phyloP scores from a whole-genome alignment of 1,284 basidiomycete genomes.

The Schizophyllum commune region DNA sequence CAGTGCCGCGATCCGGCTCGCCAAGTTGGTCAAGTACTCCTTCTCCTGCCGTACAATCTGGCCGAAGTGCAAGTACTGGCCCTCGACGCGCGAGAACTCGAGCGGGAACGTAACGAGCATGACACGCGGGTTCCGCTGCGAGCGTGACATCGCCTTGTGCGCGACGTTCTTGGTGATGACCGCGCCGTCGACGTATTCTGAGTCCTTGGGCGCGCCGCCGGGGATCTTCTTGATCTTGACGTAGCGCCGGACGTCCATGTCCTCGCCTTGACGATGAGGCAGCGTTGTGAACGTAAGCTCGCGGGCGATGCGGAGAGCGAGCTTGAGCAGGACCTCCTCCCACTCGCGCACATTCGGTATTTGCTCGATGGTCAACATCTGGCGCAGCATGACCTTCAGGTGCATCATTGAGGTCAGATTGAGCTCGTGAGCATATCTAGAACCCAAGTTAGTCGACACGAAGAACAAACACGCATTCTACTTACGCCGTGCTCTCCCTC shows the following conservation, averaged over 20 bases:
- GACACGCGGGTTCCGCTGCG: conserved; percentile 75
- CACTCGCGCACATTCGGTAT: conserved; percentile 78
- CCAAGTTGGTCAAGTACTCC: conserved; percentile 88
- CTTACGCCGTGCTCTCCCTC: conserved; percentile 77
- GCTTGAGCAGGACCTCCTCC: conserved; percentile 75
- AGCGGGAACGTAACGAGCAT: conserved; percentile 96
- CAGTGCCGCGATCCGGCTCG: conserved; percentile 82
- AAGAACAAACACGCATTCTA: conserved; percentile 8
- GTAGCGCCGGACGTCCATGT: conserved; percentile 92
- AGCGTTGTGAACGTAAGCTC: conserved; percentile 71
- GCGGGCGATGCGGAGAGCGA: conserved; percentile 74
- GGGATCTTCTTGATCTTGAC: conserved; percentile 99
- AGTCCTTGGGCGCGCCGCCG: conserved; percentile 86
- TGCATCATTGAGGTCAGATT: conserved; percentile 82
- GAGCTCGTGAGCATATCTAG: conserved; percentile 72
- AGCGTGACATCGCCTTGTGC: conserved; percentile 81
- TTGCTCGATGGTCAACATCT: conserved; percentile 73
- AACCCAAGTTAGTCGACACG: not conserved
- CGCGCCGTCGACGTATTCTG: conserved; percentile 94
- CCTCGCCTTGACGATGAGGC: conserved; percentile 74
- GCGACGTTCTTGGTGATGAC: conserved; percentile 98
- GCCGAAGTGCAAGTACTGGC: conserved; percentile 91
- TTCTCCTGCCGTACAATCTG: conserved; percentile 92
- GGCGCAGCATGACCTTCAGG: conserved; percentile 81
- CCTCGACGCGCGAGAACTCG: conserved; percentile 91